Evolutionary conservation across 1,139 yeast species (phyloP).

Genomic region (Yamadazyma dushanensis): DNA sequence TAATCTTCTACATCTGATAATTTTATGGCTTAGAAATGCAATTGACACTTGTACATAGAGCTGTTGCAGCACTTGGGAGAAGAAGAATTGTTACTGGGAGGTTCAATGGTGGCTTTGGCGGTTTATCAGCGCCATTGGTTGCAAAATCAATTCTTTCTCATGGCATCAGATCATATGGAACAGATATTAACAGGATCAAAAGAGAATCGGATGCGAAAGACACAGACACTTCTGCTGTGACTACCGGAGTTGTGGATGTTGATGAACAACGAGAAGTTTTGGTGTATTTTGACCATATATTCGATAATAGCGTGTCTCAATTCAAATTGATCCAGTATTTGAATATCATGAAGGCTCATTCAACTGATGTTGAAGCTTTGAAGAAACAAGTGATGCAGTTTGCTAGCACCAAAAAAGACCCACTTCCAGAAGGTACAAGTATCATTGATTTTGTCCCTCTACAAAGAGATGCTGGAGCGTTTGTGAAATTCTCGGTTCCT

Average conservation of each 20-base stretch:
- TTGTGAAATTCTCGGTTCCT: slow-evolving; percentile 73
- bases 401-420: slow-evolving; percentile 21
- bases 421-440: slow-evolving; percentile 31
- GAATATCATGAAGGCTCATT: slow-evolving; percentile 21
- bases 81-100: too few species aligned
- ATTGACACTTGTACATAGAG: not conserved
- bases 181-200: slow-evolving; percentile 35
- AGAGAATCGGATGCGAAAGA: slow-evolving; percentile 34
- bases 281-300: slow-evolving; percentile 41
- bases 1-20: not conserved
- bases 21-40: not conserved
- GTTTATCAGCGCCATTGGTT: too few species aligned
- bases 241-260: slow-evolving; percentile 46
- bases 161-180: slow-evolving; percentile 6
- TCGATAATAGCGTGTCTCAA: slow-evolving; percentile 27
- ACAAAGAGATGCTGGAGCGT: slow-evolving; percentile 88
- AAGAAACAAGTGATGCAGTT: slow-evolving; percentile 22
- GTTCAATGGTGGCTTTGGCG: too few species aligned
- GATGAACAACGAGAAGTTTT: slow-evolving; percentile 32
- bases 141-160: too few species aligned
- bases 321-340: slow-evolving; percentile 23
- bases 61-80: not conserved
- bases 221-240: slow-evolving; percentile 33
- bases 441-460: slow-evolving; percentile 60
- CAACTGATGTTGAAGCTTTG: slow-evolving; percentile 18